Evolutionary conservation across 768 basidiomycete genomes (phyloP).

Genomic region (Thelephora ganbajun): DNA sequence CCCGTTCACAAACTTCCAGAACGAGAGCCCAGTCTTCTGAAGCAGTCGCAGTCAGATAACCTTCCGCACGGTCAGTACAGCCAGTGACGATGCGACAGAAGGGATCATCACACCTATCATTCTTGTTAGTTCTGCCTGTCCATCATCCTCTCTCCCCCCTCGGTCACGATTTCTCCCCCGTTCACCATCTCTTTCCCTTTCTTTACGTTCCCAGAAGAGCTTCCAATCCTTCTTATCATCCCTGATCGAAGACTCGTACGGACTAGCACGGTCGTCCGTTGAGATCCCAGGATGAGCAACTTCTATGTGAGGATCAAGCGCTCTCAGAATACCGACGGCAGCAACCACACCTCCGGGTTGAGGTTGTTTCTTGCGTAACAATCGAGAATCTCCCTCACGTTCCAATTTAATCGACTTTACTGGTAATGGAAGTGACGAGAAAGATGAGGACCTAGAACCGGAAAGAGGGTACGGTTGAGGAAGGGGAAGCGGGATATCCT

Average conservation of each 20-base stretch:
- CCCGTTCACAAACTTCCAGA: conserved; percentile 76
- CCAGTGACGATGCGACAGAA: neutral
- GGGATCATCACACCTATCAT: conserved; percentile 43
- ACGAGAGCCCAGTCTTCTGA: conserved; percentile 77
- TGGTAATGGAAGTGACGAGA: conserved; percentile 5
- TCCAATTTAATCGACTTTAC: conserved; percentile 2
- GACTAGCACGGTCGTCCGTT: conserved; percentile 18
- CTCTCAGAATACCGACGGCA: conserved; percentile 41
- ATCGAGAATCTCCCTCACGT: conserved; percentile 11
- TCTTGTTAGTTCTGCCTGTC: conserved; percentile 41
- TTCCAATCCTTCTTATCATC: conserved; percentile 32
- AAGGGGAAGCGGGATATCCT: conserved; percentile 8
- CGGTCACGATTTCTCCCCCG: conserved; percentile 24
- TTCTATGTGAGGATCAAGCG: conserved; percentile 43
- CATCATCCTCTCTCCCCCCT: conserved; percentile 28
- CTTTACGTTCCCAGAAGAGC: conserved; percentile 37
- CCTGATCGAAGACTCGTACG: conserved; percentile 13
- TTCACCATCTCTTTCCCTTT: conserved; percentile 23
- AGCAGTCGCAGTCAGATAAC: conserved; percentile 60
- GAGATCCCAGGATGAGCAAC: conserved; percentile 3
- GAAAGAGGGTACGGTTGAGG: conserved; percentile 1
- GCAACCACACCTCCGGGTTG: conserved; percentile 14
- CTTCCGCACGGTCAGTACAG: conserved; percentile 19
- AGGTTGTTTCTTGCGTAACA: conserved; percentile 15
- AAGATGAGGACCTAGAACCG: conserved; percentile 2